Conservation (phyloP, 1,139 yeast genomes). For the Blastobotrys raffinosifermentans region DNA sequence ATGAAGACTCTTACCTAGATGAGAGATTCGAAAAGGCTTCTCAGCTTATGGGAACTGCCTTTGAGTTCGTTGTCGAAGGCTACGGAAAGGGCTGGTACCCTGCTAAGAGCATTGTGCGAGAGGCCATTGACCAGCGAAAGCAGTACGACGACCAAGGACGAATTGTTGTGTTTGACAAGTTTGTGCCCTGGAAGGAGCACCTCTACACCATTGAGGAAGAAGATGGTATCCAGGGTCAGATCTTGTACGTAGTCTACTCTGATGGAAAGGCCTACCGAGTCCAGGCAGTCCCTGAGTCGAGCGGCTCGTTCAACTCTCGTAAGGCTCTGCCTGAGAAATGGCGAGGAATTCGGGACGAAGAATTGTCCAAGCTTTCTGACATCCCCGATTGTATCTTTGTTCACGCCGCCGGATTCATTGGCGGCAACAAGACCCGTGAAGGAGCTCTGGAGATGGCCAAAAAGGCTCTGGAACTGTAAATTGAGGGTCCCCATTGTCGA, state of each 20-base stretch:
- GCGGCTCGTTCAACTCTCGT: conserved; percentile 78
- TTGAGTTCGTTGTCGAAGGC: conserved; percentile 58
- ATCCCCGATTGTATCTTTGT: conserved; percentile 82
- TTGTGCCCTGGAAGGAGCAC: conserved; percentile 96
- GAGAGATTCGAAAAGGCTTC: conserved; percentile 64
- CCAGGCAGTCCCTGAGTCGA: conserved; percentile 75
- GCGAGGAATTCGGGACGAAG: conserved; percentile 92
- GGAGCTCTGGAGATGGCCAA: conserved; percentile 75
- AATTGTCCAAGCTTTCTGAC: conserved; percentile 63
- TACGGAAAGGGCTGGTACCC: conserved; percentile 90
- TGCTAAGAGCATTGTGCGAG: conserved; percentile 69
- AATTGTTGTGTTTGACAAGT: conserved; percentile 62
- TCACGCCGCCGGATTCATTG: conserved; percentile 97
- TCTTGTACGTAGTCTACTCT: conserved; percentile 72
- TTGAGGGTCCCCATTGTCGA: too few relatives aligned
- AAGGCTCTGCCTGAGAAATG: conserved; percentile 81
- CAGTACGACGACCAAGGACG: conserved; percentile 49
- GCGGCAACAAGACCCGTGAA: conserved; percentile 81
- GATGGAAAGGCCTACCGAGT: conserved; percentile 82
- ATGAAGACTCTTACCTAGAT: conserved; percentile 63
- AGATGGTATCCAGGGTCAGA: conserved; percentile 44
- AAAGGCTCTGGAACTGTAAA: conserved; percentile 39
- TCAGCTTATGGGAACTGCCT: conserved; percentile 75
- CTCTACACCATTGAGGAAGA: conserved; percentile 69
- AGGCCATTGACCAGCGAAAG: conserved; percentile 48